phyloP scores from a whole-genome alignment of 169 alveolate genomes.

The Plasmodium vinckei region DNA sequence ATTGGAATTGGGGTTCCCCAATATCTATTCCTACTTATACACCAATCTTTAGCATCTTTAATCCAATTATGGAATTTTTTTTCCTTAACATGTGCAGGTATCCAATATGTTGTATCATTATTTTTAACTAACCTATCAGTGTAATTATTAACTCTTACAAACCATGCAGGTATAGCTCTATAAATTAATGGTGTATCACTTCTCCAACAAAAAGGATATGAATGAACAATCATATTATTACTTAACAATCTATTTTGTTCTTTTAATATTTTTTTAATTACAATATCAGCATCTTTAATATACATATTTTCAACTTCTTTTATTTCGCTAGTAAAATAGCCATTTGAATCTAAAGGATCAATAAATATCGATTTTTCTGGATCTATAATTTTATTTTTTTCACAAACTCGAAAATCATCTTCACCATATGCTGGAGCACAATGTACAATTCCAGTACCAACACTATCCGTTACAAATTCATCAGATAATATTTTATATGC shows the following conservation, averaged over 20 bases:
- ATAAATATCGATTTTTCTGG: constrained; percentile 78
- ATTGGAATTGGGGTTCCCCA: constrained; percentile 99
- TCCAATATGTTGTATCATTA: constrained; percentile 95
- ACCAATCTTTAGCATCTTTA: constrained; percentile 99
- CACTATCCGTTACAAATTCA: constrained; percentile 94
- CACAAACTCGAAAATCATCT: constrained; percentile 94
- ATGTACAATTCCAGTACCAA: constrained; percentile 98
- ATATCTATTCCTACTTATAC: constrained; percentile 97
- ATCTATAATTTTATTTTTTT: constrained; percentile 77
- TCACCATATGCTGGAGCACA: constrained; percentile 98
- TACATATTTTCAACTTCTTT: constrained; percentile 90
- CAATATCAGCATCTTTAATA: constrained; percentile 97
- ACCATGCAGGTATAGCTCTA: constrained; percentile 99
- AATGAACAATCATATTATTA: constrained; percentile 90
- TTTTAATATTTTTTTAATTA: constrained; percentile 91
- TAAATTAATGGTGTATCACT: constrained; percentile 99
- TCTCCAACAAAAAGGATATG: constrained; percentile 99
- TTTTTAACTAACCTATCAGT: constrained; percentile 92
- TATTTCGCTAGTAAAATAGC: constrained; percentile 89
- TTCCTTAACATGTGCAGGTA: constrained; percentile 97
- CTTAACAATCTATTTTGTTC: constrained; percentile 88
- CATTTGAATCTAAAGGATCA: constrained; percentile 94
- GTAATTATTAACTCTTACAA: constrained; percentile 96
- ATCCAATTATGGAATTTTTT: constrained; percentile 99
- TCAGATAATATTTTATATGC: constrained; percentile 90